A percentile compares a stretch with the other conserved stretches of the same genome.
phyloP scores from a whole-genome alignment of 192 early-diverging fungal genomes.

The Linnemannia exigua region DNA sequence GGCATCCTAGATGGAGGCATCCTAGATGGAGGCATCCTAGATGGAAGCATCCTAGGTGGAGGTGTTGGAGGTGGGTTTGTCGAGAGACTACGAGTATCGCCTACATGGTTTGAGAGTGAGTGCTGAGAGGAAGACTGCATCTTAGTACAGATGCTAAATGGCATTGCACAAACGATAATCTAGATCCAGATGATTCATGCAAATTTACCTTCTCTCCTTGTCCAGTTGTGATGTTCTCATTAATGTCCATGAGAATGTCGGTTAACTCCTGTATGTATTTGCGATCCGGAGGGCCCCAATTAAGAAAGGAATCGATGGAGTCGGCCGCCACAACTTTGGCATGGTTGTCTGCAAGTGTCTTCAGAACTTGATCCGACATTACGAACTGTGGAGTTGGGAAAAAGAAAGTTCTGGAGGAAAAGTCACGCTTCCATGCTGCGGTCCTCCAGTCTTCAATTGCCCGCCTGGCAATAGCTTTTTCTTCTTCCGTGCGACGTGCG shows the following conservation, averaged over 20 bases:
- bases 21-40: no score
- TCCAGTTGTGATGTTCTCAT: neutral
- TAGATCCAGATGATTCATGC: neutral
- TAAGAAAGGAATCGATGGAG: conserved; percentile 9
- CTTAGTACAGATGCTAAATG: neutral
- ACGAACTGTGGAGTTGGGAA: neutral
- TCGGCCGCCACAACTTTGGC: conserved; percentile 9
- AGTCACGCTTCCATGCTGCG: neutral
- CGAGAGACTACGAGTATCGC: neutral
- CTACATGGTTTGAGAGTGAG: neutral
- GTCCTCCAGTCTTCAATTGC: neutral
- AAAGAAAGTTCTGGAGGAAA: neutral
- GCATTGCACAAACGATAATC: neutral
- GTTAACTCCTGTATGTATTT: conserved; percentile 7
- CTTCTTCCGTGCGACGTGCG: neutral
- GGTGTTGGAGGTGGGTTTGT: neutral
- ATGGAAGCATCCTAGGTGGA: no score
- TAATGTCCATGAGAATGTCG: neutral
- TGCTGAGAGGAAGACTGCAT: neutral
- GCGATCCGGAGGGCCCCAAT: neutral
- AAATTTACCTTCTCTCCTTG: neutral
- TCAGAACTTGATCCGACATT: conserved; percentile 3
- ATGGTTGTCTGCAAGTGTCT: conserved; percentile 5
- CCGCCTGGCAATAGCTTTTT: neutral
- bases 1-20: neutral